Base-by-base conservation (phyloP, 371 early-diverging fungal genomes). In the Lichtheimia ramosa region DNA sequence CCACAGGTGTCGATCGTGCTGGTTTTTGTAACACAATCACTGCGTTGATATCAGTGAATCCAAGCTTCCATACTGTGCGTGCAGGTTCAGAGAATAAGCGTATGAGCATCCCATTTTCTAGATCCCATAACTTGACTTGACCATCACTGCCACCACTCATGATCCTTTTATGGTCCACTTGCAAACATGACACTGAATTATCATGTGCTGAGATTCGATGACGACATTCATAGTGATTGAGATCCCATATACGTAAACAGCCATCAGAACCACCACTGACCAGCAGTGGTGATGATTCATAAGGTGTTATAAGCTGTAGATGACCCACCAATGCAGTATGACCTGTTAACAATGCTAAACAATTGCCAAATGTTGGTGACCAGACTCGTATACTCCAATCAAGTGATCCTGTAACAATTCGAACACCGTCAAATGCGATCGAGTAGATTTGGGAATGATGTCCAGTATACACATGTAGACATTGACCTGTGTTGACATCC, bases 261-360 rank as follows among this genome's bases (percentile, higher is more conserved):
- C 93, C 87, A 73, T 97, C 97, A 15, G 93, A 92, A 8, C 92
- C 88, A 12, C 92, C 94, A 50, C 87, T 94, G 51, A 92, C 89
- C 42, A 93, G 75, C 25, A 81, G 81, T 42, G 83, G 61, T 12
- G 79, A 76, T 1, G 85, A 79, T 2, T 54, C 48, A 86, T 75
- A 56, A 84, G 85, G 18, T 88, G 58, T 56, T 0, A 50, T 54
- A 3, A 77, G 54, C 48, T 77, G 74, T 23, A 77, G 62, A 51
- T 95, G 91, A 3, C 96, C 93, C 0, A 93, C 93, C 0, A 93
- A 82, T 5, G 89, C 86, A 1, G 91, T 87, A 66, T 94, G 94
- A 0, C 96, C 97, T 21, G 84, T 87, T 54, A 81, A 54, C 3
- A 74, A 75, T 1, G 75, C 79, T 6, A 84, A 46, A 59, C 84